Evolutionary conservation across 2,329 filamentous ascomycete species (phyloP).

Genomic region (Drechslerella coelobrocha): DNA sequence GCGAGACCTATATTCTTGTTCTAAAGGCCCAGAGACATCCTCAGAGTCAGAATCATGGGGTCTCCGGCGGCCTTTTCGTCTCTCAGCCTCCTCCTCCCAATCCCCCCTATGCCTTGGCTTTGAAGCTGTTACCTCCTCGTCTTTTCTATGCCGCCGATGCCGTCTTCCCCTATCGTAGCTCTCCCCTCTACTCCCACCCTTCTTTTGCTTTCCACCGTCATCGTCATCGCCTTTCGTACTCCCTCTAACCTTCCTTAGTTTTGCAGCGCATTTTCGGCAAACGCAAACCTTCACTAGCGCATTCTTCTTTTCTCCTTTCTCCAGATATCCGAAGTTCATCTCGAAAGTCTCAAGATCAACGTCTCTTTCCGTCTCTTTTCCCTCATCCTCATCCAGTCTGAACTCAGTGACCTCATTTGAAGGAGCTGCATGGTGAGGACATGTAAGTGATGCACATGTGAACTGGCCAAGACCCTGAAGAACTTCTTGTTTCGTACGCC

Average conservation of each 20-base stretch:
- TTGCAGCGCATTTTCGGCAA: constrained; percentile 52
- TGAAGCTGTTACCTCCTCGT: constrained; percentile 14
- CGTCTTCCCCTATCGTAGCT: constrained; percentile 15
- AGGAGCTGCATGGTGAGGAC: constrained; percentile 48
- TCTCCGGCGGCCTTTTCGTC: not conserved
- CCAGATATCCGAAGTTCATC: constrained; percentile 55
- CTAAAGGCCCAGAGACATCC: constrained; percentile 1
- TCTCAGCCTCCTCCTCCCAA: not conserved
- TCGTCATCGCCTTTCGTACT: constrained; percentile 33
- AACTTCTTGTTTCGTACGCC: constrained; percentile 55
- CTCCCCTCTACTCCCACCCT: constrained; percentile 24
- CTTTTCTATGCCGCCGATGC: constrained; percentile 15
- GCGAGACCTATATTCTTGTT: constrained; percentile 3
- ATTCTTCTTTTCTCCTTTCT: constrained; percentile 53
- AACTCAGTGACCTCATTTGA: constrained; percentile 43
- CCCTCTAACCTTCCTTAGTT: constrained; percentile 49
- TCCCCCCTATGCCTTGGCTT: constrained; percentile 8
- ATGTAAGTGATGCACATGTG: constrained; percentile 54
- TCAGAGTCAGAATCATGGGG: not conserved
- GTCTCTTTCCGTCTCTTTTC: not conserved
- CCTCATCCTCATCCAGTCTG: constrained; percentile 24
- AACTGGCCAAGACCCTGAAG: constrained; percentile 54
- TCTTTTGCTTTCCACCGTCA: constrained; percentile 13
- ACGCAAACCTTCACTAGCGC: constrained; percentile 55
- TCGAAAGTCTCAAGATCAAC: constrained; percentile 52